Base-by-base conservation (phyloP, 495 filamentous ascomycete genomes). In the Penicillium samsonianum region DNA sequence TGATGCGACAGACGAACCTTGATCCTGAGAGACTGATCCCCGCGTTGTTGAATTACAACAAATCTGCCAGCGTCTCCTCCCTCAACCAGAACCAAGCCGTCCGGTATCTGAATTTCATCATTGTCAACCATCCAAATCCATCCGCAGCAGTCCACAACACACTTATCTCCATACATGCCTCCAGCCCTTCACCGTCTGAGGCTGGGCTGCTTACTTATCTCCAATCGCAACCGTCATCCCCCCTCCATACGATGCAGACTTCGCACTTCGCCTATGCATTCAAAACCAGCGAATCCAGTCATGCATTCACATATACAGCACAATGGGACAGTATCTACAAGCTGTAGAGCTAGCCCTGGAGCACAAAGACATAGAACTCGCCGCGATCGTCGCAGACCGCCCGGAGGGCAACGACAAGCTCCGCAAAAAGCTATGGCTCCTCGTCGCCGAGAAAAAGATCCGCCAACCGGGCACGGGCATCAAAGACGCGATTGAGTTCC, bases 141-240 rank as follows among this genome's bases (percentile, higher is more conserved):
- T 89, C 96, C 52, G 84, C 94, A 5, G 93, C 94, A n/a, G 86
- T 98, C 22, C 94, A 98, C 72, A 98, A 98, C 69, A 98, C 95
- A 0, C 83, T 98, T 26, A 90, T 98, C 57, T 96, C 91, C 42
- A 95, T 98, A 49, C 96, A 96, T 69, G 95, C 94, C 17, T 92
- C 92, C 3, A 87, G 94, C 64, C 79, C 84, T 16, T 90, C 90
- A 6, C 76, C 81, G 38, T 90, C 94, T 47, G 94, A 98, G 73
- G 83, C 87, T 4, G 88, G 87, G 6, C 84, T 98, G 16, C 84
- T 97, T 20, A 80, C 85, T 6, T 98, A 98, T 69, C 86, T 98
- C 11, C 88, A 96, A 72, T 80, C 82, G 5, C 87, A 89, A 65
- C 80, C 85, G n/a, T 78, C 80, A 41, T 82, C 83, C 5, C 88